A percentile compares a stretch with the other conserved stretches of the same genome.
phyloP scores from a whole-genome alignment of 371 early-diverging fungal genomes.

The Mortierella sp. region DNA sequence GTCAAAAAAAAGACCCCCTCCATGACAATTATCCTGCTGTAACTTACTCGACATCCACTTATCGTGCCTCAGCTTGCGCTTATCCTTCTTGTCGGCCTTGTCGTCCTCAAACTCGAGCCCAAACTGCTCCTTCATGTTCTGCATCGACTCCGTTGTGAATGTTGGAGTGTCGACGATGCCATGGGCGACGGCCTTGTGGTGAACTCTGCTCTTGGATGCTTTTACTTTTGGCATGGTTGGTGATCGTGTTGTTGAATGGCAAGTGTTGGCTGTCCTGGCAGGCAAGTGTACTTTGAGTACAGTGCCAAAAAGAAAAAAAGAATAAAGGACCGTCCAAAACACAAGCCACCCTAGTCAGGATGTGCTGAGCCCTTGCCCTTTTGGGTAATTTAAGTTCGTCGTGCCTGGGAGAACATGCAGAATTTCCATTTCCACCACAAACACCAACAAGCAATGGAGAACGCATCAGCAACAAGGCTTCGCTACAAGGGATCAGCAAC shows the following conservation, averaged over 20 bases:
- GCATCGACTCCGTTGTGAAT: conserved; percentile 25
- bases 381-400: no score
- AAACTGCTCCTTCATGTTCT: conserved; percentile 41
- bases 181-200: conserved; percentile 46
- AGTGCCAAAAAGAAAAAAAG: conserved; percentile 1
- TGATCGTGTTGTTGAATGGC: conserved; percentile 1
- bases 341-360: background rate
- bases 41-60: conserved; percentile 71
- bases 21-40: no score
- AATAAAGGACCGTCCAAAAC: conserved; percentile 4
- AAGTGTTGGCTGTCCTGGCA: background rate
- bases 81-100: conserved; percentile 60
- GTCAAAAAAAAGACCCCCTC: no score
- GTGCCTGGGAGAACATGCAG: background rate
- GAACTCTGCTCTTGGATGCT: conserved; percentile 55
- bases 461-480: conserved; percentile 96
- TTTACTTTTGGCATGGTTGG: conserved; percentile 63
- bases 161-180: conserved; percentile 4
- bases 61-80: conserved; percentile 70
- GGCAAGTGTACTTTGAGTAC: background rate
- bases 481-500: conserved; percentile 95
- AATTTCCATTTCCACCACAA: background rate
- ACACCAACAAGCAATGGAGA: conserved; percentile 75
- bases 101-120: conserved; percentile 48
- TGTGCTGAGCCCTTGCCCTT: background rate